Evolutionary conservation across 106 monocot species (phyloP).

Genomic region (Cymbidium sinense): DNA sequence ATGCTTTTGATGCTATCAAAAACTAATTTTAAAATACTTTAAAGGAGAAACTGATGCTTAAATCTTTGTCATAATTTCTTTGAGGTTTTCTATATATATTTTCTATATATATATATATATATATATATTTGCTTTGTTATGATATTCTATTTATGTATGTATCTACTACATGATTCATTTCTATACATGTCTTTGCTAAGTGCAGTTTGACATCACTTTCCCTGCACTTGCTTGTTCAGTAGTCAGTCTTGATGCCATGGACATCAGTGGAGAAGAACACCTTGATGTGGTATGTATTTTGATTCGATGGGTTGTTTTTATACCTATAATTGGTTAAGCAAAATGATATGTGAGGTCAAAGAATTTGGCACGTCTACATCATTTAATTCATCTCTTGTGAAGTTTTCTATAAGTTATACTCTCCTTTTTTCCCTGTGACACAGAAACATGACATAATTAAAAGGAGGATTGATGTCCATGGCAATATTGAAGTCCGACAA

Average conservation of each 20-base stretch:
- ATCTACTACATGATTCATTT: not conserved
- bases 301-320: not conserved
- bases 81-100: not conserved
- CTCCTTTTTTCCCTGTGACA: not conserved
- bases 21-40: not conserved
- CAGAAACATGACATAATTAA: slow-evolving; percentile 94
- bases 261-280: slow-evolving; percentile 91
- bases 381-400: not conserved
- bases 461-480: slow-evolving; percentile 73
- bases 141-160: not conserved
- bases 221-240: slow-evolving; percentile 84
- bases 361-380: not conserved
- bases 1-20: not conserved
- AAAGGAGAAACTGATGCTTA: not conserved
- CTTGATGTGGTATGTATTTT: slow-evolving; percentile 73
- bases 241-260: slow-evolving; percentile 90
- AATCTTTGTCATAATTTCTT: not conserved
- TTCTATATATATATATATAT: not conserved
- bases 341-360: not conserved
- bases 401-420: not conserved
- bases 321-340: not conserved
- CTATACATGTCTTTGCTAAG: slow-evolving; percentile 8
- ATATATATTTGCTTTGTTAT: not conserved
- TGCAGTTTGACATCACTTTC: slow-evolving; percentile 97
- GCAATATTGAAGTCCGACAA: slow-evolving; percentile 83